Percentiles rank a stretch among this genome's conserved stretches.
These are phyloP conservation scores for Ceratopteris richardii DNA, from an alignment of 75 land plant genomes.

Conservation along the genomic window DNA sequence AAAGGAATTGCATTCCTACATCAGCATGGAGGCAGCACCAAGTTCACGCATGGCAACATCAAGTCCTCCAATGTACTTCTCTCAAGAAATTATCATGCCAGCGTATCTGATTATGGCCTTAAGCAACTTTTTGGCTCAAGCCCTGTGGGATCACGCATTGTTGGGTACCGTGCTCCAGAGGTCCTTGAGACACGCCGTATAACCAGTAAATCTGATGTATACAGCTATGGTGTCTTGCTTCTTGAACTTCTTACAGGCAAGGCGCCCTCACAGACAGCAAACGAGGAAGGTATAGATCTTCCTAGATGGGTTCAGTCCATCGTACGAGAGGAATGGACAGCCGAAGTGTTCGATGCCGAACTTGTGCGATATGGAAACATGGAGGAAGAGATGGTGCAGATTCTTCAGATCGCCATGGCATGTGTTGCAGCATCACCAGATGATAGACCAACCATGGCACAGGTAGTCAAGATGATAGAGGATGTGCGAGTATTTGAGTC, in stretches of 20 bases:
- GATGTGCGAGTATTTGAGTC: constrained; percentile 22
- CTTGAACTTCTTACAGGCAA: constrained; percentile 58
- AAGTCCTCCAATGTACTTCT: constrained; percentile 61
- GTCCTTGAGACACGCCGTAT: constrained; percentile 17
- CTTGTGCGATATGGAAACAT: constrained; percentile 62
- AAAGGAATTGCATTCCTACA: constrained; percentile 47
- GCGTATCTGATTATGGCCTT: constrained; percentile 45
- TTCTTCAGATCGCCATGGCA: constrained; percentile 46
- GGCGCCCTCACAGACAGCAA: constrained; percentile 33
- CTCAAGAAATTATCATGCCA: constrained; percentile 25
- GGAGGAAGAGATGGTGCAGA: constrained; percentile 73
- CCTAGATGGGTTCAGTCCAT: constrained; percentile 58
- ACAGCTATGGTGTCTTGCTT: constrained; percentile 52
- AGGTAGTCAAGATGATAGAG: constrained; percentile 42
- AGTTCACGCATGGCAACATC: constrained; percentile 53
- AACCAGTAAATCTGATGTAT: constrained; percentile 45
- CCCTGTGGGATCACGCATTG: constrained; percentile 11
- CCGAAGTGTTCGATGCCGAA: constrained; percentile 76
- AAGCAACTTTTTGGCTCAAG: constrained; percentile 17
- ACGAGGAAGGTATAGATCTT: constrained; percentile 28
- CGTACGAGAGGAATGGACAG: constrained; percentile 82
- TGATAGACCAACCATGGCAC: constrained; percentile 44
- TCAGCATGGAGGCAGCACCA: constrained; percentile 25
- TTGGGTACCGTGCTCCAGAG: constrained; percentile 50
- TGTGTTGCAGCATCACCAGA: constrained; percentile 43